These are phyloP conservation scores for Eleusine coracana DNA, from an alignment of 176 grass and related monocot species.

Conservation along the genomic window DNA sequence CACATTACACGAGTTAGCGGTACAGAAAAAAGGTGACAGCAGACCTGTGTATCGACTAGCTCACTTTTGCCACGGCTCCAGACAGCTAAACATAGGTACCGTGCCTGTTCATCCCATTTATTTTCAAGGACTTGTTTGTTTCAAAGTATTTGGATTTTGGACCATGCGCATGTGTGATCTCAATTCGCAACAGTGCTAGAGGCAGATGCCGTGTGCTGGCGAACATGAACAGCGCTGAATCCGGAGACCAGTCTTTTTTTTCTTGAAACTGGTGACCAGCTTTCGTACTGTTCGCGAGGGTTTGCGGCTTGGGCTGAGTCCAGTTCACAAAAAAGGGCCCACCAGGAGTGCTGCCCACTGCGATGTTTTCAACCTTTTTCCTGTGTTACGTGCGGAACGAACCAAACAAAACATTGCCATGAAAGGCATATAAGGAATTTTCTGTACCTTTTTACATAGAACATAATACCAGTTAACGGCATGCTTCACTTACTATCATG, in stretches of 20 bases:
- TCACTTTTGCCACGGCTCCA: background rate
- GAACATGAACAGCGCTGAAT: background rate
- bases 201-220: background rate
- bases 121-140: background rate
- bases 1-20: background rate
- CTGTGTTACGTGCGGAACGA: too few relatives aligned
- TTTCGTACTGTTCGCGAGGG: background rate
- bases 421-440: too few relatives aligned
- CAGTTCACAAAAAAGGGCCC: background rate
- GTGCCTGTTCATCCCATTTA: background rate
- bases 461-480: too few relatives aligned
- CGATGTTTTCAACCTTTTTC: background rate
- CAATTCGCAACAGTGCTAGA: too few relatives aligned
- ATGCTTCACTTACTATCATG: too few relatives aligned
- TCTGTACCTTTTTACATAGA: too few relatives aligned
- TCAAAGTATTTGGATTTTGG: too few relatives aligned
- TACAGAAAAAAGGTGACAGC: background rate
- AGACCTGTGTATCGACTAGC: background rate
- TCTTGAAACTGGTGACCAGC: too few relatives aligned
- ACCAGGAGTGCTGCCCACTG: background rate
- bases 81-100: constrained; percentile 1
- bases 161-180: too few relatives aligned
- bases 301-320: background rate
- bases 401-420: too few relatives aligned
- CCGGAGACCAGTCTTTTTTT: background rate